A percentile compares a stretch with the other conserved stretches of the same genome.
phyloP scores from a whole-genome alignment of 352 stramenopile genomes.

The Globisporangium nagaii region DNA sequence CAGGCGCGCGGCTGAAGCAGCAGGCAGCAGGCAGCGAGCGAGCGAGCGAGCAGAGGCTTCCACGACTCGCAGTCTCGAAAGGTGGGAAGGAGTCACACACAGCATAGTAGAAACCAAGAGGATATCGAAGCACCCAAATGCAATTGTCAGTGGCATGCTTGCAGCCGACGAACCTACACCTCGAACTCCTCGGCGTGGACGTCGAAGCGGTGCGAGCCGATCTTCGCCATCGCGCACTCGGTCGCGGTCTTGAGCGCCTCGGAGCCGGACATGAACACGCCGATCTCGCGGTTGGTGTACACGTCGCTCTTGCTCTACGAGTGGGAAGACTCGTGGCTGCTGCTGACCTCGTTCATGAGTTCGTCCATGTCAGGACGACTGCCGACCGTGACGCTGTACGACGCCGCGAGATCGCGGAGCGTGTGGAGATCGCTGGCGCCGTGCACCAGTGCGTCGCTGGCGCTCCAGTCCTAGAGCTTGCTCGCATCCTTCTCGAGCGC shows the following conservation, averaged over 20 bases:
- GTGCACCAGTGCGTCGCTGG: not conserved
- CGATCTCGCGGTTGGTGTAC: not conserved
- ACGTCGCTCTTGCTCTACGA: not conserved
- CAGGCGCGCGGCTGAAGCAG: not conserved
- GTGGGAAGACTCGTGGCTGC: conserved; percentile 3
- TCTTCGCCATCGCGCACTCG: conserved; percentile 4
- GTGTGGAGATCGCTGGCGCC: conserved; percentile 17
- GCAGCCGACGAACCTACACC: not conserved
- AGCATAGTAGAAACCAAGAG: too few relatives aligned
- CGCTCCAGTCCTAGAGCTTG: not conserved
- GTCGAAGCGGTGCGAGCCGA: not conserved
- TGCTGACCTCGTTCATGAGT: conserved; percentile 23
- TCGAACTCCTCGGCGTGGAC: not conserved
- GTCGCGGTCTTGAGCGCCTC: conserved; percentile 7
- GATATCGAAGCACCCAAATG: too few relatives aligned
- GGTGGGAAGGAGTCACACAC: too few relatives aligned
- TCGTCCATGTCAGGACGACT: conserved; percentile 25
- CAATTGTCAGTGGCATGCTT: too few relatives aligned
- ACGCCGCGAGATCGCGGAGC: conserved; percentile 21
- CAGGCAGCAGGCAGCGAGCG: too few relatives aligned
- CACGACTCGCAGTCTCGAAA: too few relatives aligned
- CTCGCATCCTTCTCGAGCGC: not conserved
- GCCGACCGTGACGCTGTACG: conserved; percentile 21
- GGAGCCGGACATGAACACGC: conserved; percentile 8
- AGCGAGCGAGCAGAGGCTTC: too few relatives aligned